Conservation (phyloP, 345 rosid species). For the Brassica rapa region DNA sequence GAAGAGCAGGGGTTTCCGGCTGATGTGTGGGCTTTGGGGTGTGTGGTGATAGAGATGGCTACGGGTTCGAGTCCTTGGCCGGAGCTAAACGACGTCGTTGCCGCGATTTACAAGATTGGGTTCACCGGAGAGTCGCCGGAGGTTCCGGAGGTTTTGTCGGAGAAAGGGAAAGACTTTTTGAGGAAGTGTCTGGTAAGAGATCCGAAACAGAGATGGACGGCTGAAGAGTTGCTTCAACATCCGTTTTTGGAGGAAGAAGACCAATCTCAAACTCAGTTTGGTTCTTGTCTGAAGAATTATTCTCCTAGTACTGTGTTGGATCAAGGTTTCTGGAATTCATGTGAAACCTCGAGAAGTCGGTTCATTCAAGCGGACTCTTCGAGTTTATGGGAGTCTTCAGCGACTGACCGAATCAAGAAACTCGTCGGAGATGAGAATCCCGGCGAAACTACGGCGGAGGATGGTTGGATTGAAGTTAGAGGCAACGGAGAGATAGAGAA, state of each 20-base stretch:
- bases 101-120: not conserved
- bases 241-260: not conserved
- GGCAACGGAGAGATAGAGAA: slow-evolving; percentile 43
- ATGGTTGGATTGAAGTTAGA: slow-evolving; percentile 76
- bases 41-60: not conserved
- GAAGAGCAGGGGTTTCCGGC: not conserved
- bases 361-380: not conserved
- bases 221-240: not conserved
- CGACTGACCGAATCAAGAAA: not conserved
- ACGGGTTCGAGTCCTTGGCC: not conserved
- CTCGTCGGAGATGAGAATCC: not conserved
- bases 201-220: not conserved
- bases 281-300: not conserved
- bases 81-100: not conserved
- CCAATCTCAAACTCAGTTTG: not conserved
- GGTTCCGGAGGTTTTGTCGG: not conserved
- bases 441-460: slow-evolving; percentile 7
- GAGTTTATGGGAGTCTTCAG: not conserved
- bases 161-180: not conserved
- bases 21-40: not conserved
- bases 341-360: not conserved
- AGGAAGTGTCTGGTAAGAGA: not conserved
- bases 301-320: not conserved
- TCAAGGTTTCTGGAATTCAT: not conserved
- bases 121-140: not conserved